Evolutionary conservation across 177 flowering plant species (phyloP).

Genomic region (Tripterygium wilfordii): DNA sequence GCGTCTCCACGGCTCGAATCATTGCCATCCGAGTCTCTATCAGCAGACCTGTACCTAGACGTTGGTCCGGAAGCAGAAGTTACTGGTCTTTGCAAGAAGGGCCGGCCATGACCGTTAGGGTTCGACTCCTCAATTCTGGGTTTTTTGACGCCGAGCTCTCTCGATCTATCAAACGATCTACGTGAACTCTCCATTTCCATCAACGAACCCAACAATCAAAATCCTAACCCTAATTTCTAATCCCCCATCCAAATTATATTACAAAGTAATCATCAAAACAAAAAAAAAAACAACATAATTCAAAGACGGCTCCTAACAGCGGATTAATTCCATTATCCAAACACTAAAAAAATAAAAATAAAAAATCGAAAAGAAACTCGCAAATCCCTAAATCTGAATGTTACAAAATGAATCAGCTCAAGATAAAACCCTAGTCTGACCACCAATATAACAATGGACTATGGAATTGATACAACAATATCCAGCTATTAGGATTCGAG

Average conservation of each 20-base stretch:
- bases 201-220: slow-evolving; percentile 11
- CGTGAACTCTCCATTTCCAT: slow-evolving; percentile 85
- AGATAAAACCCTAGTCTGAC: no score
- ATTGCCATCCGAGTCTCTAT: slow-evolving; percentile 24
- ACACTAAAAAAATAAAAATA: no score
- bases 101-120: slow-evolving; percentile 34
- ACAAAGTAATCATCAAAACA: slow-evolving; percentile 3
- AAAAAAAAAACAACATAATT: slow-evolving; percentile 1
- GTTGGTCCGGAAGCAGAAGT: slow-evolving; percentile 17
- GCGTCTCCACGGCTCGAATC: slow-evolving; percentile 24
- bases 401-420: no score
- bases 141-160: slow-evolving; percentile 70
- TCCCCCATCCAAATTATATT: not conserved
- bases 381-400: no score
- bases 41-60: slow-evolving; percentile 22
- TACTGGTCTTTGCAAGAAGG: slow-evolving; percentile 23
- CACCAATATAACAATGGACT: no score
- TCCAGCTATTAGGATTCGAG: no score
- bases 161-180: slow-evolving; percentile 69
- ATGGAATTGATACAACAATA: no score
- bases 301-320: no score
- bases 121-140: slow-evolving; percentile 47
- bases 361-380: no score
- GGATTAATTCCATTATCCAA: no score
- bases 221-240: slow-evolving; percentile 22